Evolutionary conservation across 139 green algal genomes (phyloP), one percentile per base, ranked within the genome.

Genomic region (Yamagishiella unicocca): DNA sequence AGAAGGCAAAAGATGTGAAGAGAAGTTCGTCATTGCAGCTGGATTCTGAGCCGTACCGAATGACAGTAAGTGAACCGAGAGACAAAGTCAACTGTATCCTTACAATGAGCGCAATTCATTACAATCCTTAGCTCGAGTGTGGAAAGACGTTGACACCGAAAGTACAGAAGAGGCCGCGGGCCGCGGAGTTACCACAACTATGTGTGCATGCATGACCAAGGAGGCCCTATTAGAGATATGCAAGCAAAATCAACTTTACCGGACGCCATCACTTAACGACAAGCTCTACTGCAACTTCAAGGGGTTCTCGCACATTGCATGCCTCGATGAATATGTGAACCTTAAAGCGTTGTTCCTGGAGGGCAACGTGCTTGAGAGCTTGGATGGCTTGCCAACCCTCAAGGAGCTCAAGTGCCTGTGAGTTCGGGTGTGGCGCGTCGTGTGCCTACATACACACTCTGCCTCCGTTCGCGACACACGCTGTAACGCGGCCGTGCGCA

Each of bases 271-370:
- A 0, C 85, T 98, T 2, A 99, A 99, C 82, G 96, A 98, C 79
- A 96, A 93, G 55, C 92, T 99, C 0, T 99, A 97, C 82, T 90
- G 91, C 71, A 96, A 98, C 85, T 96, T 94, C 83, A 94, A 96
- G 81, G 96, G 96, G n/a, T 98, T 98, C 82, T 83, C 70, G 1
- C 74, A 42, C 0, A 94, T 98, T 31, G 84, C 87, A 0, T 45
- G 71, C 21, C 83, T 99, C 24, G 96, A 98, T 71, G 88, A 92
- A 3, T 99, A 98, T 90, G 92, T 83, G 0, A 89, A 89, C 43
- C 73, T 99, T n/a, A 94, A 94, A 35, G 92, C 96, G 0, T 83
- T 99, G 10, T 98, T 98, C 85, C 85, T 98, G 27, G 96, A 98
- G 62, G 94, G 95, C 61, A 99, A 99, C 82, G 94, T 94, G 0